Evolutionary conservation across 305 asterid genomes (phyloP).

Genomic region (Fraxinus ornus): DNA sequence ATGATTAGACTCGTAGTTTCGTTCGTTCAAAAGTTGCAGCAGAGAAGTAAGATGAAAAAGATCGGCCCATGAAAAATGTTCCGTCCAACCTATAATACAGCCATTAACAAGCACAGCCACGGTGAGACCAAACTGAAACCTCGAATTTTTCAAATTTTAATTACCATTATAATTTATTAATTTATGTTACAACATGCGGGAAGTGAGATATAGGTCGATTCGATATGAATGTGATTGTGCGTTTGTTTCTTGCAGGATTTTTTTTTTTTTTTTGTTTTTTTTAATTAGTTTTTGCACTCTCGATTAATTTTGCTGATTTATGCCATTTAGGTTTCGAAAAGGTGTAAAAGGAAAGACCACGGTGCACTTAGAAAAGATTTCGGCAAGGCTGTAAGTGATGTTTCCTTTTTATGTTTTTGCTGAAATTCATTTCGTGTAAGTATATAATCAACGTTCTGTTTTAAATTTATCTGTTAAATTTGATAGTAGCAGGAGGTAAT

Average conservation of each 20-base stretch:
- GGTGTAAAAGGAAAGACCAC: background rate
- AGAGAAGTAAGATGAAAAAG: too few species aligned
- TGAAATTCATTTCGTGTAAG: background rate
- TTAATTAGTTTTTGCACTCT: background rate
- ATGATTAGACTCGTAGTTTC: too few species aligned
- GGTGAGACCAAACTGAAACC: background rate
- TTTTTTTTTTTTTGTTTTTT: too few species aligned
- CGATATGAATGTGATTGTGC: background rate
- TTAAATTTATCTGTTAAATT: background rate
- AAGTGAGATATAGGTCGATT: background rate
- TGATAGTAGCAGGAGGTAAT: background rate
- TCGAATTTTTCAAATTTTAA: background rate
- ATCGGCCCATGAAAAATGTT: too few species aligned
- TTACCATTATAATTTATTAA: background rate
- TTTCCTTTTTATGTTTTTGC: background rate
- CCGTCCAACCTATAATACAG: too few species aligned
- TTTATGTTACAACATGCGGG: background rate
- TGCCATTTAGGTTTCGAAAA: background rate
- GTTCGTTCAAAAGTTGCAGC: too few species aligned
- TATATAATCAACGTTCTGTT: background rate
- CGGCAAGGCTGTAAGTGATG: background rate
- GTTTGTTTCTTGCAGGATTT: background rate
- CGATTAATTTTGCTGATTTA: background rate
- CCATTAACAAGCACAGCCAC: background rate
- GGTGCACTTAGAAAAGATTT: background rate